These are phyloP conservation scores for Plenodomus biglobosus DNA, from an alignment of 2,329 filamentous ascomycete genomes.

Conservation along the genomic window DNA sequence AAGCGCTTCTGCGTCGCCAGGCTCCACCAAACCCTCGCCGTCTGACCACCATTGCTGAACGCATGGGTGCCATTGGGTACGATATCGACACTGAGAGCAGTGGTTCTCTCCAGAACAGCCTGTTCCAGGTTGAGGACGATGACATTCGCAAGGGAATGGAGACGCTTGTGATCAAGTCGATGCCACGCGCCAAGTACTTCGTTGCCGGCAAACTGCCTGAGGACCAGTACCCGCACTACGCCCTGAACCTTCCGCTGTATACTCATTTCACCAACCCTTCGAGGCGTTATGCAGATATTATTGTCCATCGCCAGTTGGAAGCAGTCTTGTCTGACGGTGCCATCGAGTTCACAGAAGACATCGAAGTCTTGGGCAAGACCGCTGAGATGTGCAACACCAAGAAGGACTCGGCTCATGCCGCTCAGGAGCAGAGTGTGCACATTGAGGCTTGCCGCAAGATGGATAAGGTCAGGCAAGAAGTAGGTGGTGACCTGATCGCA, in stretches of 20 bases:
- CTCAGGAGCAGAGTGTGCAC: conserved; percentile 97
- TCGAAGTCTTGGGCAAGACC: conserved; percentile 86
- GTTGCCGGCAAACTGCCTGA: conserved; percentile 77
- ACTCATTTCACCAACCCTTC: conserved; percentile 97
- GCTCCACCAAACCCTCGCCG: conserved; percentile 82
- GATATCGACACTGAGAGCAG: conserved; percentile 89
- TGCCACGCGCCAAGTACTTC: conserved; percentile 95
- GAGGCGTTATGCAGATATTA: conserved; percentile 88
- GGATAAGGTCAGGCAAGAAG: conserved; percentile 85
- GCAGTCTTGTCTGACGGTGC: conserved; percentile 78
- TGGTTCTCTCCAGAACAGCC: conserved; percentile 86
- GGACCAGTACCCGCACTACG: conserved; percentile 83
- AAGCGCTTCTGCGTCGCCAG: conserved; percentile 89
- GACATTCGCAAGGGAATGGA: conserved; percentile 98
- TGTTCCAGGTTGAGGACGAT: conserved; percentile 87
- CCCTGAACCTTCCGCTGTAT: conserved; percentile 88
- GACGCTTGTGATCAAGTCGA: conserved; percentile 89
- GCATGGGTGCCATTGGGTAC: conserved; percentile 89
- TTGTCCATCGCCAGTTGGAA: conserved; percentile 94
- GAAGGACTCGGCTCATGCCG: conserved; percentile 96
- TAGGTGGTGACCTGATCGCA: conserved; percentile 87
- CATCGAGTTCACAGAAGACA: conserved; percentile 83
- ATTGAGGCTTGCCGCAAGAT: conserved; percentile 96
- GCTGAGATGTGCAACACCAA: conserved; percentile 97
- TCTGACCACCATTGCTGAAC: conserved; percentile 84